phyloP scores from a whole-genome alignment of 306 rosid genomes.

The Senna tora region DNA sequence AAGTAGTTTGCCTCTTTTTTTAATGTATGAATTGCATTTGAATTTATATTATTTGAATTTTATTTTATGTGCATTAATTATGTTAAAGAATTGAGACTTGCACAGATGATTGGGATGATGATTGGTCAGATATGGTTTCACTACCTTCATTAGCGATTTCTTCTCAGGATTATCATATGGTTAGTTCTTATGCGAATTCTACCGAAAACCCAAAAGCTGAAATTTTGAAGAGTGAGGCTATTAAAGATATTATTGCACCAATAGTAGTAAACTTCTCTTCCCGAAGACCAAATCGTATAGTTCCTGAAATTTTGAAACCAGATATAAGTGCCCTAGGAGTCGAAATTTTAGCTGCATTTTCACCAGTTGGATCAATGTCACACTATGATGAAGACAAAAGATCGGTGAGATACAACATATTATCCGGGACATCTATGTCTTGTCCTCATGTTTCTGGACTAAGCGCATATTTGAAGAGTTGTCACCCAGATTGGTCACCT shows the following conservation, averaged over 20 bases:
- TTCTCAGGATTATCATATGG: not conserved
- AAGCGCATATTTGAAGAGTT: constrained; percentile 37
- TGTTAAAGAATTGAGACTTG: too few species aligned
- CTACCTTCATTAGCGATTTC: constrained; percentile 15
- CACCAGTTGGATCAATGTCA: constrained; percentile 28
- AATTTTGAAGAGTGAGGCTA: constrained; percentile 13
- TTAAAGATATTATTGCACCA: constrained; percentile 27
- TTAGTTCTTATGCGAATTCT: not conserved
- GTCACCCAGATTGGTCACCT: constrained; percentile 40
- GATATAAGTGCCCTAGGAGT: constrained; percentile 46
- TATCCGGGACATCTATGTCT: constrained; percentile 45
- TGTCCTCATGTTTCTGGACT: constrained; percentile 46
- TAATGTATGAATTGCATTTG: constrained; percentile 27
- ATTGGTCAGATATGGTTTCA: not conserved
- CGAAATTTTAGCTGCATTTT: constrained; percentile 41
- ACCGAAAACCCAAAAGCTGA: not conserved
- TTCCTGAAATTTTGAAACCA: constrained; percentile 43
- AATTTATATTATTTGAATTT: too few species aligned
- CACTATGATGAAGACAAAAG: not conserved
- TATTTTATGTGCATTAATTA: too few species aligned
- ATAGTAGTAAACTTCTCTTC: constrained; percentile 37
- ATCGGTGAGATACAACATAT: constrained; percentile 22
- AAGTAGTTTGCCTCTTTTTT: too few species aligned
- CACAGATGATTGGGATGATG: too few species aligned
- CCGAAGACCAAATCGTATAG: constrained; percentile 37